Conservation (phyloP, 768 basidiomycete species). For the Pleurotus cornucopiae region DNA sequence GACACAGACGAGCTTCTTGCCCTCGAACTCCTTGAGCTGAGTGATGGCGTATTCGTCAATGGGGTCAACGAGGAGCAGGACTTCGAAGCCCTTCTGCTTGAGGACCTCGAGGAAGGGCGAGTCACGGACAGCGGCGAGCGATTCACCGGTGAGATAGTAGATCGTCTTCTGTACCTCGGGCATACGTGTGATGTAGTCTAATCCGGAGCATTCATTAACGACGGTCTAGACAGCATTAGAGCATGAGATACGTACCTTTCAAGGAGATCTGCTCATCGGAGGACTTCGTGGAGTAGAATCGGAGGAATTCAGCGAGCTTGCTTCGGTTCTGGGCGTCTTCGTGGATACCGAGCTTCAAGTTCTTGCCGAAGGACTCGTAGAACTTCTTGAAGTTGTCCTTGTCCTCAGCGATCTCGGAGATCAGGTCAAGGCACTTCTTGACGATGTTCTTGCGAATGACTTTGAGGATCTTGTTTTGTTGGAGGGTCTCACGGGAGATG, state of each 20-base stretch:
- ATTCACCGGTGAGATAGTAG: conserved; percentile 99
- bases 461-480: conserved; percentile 99
- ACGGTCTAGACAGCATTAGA: neutral
- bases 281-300: conserved; percentile 96
- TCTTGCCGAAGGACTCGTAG: conserved; percentile 98
- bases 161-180: conserved; percentile 98
- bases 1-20: conserved; percentile 95
- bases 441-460: conserved; percentile 99
- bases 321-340: conserved; percentile 98
- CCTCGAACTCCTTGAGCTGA: conserved; percentile 98
- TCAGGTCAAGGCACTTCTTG: conserved; percentile 94
- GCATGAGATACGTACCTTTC: conserved; percentile 56
- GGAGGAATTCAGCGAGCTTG: conserved; percentile 98
- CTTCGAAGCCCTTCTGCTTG: conserved; percentile 99
- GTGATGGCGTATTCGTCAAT: conserved; percentile 99
- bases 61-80: conserved; percentile 95
- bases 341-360: conserved; percentile 99
- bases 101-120: conserved; percentile 99
- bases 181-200: conserved; percentile 99
- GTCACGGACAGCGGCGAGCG: conserved; percentile 82
- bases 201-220: neutral
- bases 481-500: conserved; percentile 99
- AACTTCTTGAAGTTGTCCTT: conserved; percentile 98
- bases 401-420: conserved; percentile 97
- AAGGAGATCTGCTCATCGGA: conserved; percentile 87